A percentile compares a stretch with the other conserved stretches of the same genome.
Evolutionary conservation across 768 basidiomycete genomes (phyloP).

Genomic region (Tricholoma sp.): DNA sequence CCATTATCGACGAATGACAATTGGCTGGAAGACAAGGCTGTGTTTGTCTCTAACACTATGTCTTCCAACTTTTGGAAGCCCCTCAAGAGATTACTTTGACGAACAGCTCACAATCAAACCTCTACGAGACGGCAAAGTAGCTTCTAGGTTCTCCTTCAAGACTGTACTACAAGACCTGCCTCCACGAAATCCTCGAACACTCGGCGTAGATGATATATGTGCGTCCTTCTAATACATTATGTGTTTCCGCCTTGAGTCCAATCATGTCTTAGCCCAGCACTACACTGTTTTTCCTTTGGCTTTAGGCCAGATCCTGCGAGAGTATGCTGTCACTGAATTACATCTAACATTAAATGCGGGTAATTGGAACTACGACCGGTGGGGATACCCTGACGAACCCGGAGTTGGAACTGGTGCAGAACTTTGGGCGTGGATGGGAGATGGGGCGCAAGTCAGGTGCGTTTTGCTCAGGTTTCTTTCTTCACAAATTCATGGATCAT

Average conservation of each 20-base stretch:
- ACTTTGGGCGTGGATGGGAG: conserved; percentile 90
- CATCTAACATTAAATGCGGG: conserved; percentile 90
- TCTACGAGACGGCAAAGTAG: conserved; percentile 78
- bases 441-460: conserved; percentile 47
- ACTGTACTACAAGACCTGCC: conserved; percentile 50
- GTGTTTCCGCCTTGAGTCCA: background rate
- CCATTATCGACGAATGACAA: conserved; percentile 10
- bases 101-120: conserved; percentile 43
- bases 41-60: conserved; percentile 10
- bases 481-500: conserved; percentile 2
- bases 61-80: background rate
- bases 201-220: conserved; percentile 48
- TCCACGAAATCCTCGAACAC: conserved; percentile 51
- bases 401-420: conserved; percentile 85
- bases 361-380: conserved; percentile 82
- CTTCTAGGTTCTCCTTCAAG: conserved; percentile 75
- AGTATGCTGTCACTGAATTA: conserved; percentile 83
- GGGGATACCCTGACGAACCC: conserved; percentile 76
- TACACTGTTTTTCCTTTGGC: conserved; percentile 84
- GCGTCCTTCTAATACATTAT: conserved; percentile 6
- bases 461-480: conserved; percentile 11
- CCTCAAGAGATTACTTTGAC: conserved; percentile 38
- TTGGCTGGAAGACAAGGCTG: conserved; percentile 12
- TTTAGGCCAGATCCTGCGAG: conserved; percentile 80
- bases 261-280: conserved; percentile 58